Conservation (phyloP, 176 grass and related monocot genomes). For the Ampelocalamus luodianensis region DNA sequence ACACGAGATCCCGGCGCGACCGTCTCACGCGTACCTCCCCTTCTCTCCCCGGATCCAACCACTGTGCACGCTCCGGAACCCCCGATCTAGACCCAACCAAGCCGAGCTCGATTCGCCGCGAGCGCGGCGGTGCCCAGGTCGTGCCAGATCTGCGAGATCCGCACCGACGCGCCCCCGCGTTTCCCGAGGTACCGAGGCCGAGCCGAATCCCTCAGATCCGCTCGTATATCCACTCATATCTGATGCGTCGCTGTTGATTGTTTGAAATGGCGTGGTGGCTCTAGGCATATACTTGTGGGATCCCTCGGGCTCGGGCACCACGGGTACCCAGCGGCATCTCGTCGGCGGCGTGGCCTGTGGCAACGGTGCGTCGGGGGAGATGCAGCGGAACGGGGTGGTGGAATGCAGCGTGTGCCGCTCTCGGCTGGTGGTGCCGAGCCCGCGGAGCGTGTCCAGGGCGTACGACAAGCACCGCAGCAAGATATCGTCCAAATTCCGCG, state of each 20-base stretch:
- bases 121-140: constrained; percentile 16
- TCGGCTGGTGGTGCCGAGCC: constrained; percentile 72
- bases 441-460: constrained; percentile 82
- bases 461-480: constrained; percentile 92
- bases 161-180: constrained; percentile 33
- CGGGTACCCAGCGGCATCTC: constrained; percentile 32
- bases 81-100: not conserved
- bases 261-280: constrained; percentile 27
- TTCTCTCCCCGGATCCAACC: constrained; percentile 1
- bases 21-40: not conserved
- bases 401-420: constrained; percentile 84
- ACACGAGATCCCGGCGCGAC: constrained; percentile 46
- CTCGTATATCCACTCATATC: not conserved
- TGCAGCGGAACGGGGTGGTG: constrained; percentile 83
- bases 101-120: constrained; percentile 3
- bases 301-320: constrained; percentile 35
- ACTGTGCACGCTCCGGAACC: not conserved
- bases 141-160: constrained; percentile 60
- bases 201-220: constrained; percentile 37
- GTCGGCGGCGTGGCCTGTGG: constrained; percentile 22
- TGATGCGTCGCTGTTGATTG: not conserved
- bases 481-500: constrained; percentile 73
- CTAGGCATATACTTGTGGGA: constrained; percentile 45
- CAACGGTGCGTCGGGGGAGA: constrained; percentile 26
- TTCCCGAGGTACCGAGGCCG: constrained; percentile 34